Evolutionary conservation across 345 rosid species (phyloP).

Genomic region (Rhodamnia rubescens): DNA sequence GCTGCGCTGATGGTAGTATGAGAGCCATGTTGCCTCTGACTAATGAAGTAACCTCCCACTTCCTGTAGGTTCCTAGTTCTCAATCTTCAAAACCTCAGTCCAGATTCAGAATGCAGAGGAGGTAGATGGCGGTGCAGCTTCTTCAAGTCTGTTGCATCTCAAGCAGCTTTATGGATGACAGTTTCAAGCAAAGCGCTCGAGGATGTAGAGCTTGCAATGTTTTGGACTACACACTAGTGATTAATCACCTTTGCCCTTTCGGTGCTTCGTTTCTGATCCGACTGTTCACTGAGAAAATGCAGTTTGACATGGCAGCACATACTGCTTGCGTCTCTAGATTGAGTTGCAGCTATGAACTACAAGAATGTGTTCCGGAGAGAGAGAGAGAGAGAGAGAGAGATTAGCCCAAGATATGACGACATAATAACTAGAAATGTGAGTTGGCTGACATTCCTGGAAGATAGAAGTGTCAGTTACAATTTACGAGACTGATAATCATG

Average conservation of each 20-base stretch:
- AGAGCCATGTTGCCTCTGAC: not conserved
- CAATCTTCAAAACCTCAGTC: conserved; percentile 69
- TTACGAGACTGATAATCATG: not conserved
- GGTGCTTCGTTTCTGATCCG: not conserved
- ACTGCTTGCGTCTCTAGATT: not conserved
- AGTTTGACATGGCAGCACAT: not conserved
- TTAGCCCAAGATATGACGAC: no score
- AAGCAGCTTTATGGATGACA: not conserved
- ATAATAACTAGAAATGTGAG: not conserved
- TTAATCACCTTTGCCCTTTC: not conserved
- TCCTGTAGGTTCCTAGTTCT: conserved; percentile 29
- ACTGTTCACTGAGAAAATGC: not conserved
- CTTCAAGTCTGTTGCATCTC: not conserved
- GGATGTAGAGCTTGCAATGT: not conserved
- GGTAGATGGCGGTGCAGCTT: conserved; percentile 10
- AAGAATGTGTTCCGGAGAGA: not conserved
- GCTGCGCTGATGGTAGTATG: not conserved
- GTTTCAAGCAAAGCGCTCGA: not conserved
- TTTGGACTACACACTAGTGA: not conserved
- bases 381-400: not conserved
- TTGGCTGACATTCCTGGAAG: not conserved
- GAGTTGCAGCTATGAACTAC: not conserved
- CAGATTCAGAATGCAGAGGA: conserved; percentile 71
- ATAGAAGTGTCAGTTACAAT: not conserved
- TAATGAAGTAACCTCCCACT: not conserved